These are phyloP conservation scores for Rhodotorula kratochvilovae DNA, from an alignment of 768 basidiomycete genomes.

Conservation along the genomic window DNA sequence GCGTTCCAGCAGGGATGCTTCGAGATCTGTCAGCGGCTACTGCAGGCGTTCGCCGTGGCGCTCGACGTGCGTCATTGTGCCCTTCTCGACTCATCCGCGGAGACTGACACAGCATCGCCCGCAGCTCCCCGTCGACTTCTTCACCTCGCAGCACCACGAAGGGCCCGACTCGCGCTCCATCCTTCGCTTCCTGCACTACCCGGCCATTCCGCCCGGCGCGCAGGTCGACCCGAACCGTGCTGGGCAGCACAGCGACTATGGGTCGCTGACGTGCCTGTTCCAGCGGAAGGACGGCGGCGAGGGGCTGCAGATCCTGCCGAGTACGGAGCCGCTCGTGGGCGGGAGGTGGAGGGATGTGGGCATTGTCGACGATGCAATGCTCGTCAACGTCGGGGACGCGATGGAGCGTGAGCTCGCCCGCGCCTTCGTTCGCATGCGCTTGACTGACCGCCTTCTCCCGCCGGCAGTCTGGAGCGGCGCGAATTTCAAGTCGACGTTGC, in stretches of 20 bases:
- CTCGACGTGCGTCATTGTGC: not conserved
- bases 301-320: slow-evolving; percentile 30
- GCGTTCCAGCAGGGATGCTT: slow-evolving; percentile 27
- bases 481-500: slow-evolving; percentile 31
- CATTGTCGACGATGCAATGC: slow-evolving; percentile 15
- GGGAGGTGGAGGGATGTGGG: slow-evolving; percentile 27
- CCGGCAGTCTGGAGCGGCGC: slow-evolving; percentile 27
- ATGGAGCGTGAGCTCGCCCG: not conserved
- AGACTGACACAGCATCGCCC: not conserved
- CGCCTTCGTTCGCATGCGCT: too few relatives aligned
- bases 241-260: slow-evolving; percentile 30
- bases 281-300: slow-evolving; percentile 27
- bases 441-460: not conserved
- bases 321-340: slow-evolving; percentile 13
- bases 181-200: slow-evolving; percentile 37
- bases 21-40: slow-evolving; percentile 28
- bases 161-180: slow-evolving; percentile 13
- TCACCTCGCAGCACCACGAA: slow-evolving; percentile 24
- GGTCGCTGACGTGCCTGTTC: slow-evolving; percentile 22
- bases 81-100: not conserved
- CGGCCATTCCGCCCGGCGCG: slow-evolving; percentile 2
- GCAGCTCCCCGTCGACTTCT: slow-evolving; percentile 19
- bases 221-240: slow-evolving; percentile 37
- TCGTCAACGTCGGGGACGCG: slow-evolving; percentile 28
- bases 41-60: slow-evolving; percentile 30